These are phyloP conservation scores for Platanthera guangdongensis DNA, from an alignment of 106 monocot species.

Conservation along the genomic window DNA sequence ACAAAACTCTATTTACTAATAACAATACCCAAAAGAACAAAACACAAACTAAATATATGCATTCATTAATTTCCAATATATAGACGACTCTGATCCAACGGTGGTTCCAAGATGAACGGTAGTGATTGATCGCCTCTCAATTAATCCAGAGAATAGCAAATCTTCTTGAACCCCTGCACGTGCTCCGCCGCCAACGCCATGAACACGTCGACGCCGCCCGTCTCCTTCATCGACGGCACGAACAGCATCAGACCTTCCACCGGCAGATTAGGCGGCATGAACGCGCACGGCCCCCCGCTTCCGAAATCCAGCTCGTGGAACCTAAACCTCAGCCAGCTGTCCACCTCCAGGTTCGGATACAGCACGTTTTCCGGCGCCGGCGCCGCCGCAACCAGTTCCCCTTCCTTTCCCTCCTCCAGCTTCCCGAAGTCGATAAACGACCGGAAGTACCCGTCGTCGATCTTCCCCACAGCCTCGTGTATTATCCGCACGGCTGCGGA, in stretches of 20 bases:
- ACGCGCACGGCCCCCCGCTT: slow-evolving; percentile 18
- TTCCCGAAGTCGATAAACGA: slow-evolving; percentile 71
- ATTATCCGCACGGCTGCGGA: slow-evolving; percentile 15
- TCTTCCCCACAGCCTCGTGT: slow-evolving; percentile 20
- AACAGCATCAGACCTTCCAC: slow-evolving; percentile 45
- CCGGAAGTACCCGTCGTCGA: slow-evolving; percentile 40
- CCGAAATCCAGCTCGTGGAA: slow-evolving; percentile 64
- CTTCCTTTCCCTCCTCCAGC: slow-evolving; percentile 6
- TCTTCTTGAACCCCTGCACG: slow-evolving; percentile 8
- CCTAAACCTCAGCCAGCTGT: slow-evolving; percentile 58
- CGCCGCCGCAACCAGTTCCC: slow-evolving; percentile 12
- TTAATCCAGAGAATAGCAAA: slow-evolving; percentile 9
- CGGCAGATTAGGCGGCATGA: slow-evolving; percentile 29
- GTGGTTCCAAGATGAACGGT: neutral
- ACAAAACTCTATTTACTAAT: too few relatives aligned
- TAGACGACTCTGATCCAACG: too few relatives aligned
- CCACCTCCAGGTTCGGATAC: slow-evolving; percentile 52
- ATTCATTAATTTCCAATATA: too few relatives aligned
- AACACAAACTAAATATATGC: too few relatives aligned
- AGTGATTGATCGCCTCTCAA: neutral
- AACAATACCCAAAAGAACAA: too few relatives aligned
- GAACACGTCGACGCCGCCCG: slow-evolving; percentile 18
- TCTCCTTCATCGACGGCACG: slow-evolving; percentile 31
- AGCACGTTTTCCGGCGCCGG: slow-evolving; percentile 17
- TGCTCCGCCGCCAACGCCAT: slow-evolving; percentile 17